phyloP scores from a whole-genome alignment of 352 stramenopile genomes.

The Pythium folliculosum region DNA sequence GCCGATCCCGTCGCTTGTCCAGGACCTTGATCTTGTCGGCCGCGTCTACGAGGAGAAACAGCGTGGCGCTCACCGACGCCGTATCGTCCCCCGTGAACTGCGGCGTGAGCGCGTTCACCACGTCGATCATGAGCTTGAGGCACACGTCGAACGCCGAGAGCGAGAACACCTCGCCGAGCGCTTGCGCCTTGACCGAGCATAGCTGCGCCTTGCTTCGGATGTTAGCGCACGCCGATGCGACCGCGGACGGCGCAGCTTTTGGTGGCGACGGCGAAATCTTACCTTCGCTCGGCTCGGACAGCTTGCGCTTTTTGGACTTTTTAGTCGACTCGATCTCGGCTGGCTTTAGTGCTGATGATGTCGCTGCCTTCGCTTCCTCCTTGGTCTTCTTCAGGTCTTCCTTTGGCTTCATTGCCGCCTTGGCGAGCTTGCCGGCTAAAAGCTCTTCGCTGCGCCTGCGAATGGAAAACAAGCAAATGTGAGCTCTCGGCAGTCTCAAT shows the following conservation, averaged over 20 bases:
- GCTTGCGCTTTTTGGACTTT: constrained; percentile 26
- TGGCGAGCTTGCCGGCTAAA: background rate
- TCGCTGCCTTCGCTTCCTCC: background rate
- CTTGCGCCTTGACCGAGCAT: constrained; percentile 8
- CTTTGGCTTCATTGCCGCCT: background rate
- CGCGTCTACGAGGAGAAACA: constrained; percentile 49
- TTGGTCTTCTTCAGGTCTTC: background rate
- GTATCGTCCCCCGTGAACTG: constrained; percentile 39
- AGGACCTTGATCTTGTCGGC: constrained; percentile 41
- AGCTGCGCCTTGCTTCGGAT: constrained; percentile 18
- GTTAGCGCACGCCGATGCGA: background rate
- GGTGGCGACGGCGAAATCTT: background rate
- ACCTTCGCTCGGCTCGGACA: constrained; percentile 10
- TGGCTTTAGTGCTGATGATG: background rate
- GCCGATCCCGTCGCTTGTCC: constrained; percentile 42
- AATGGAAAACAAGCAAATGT: background rate
- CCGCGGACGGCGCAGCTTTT: background rate
- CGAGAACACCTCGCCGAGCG: constrained; percentile 13
- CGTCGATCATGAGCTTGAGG: constrained; percentile 46
- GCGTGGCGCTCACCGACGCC: constrained; percentile 31
- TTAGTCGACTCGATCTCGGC: background rate
- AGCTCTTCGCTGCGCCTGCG: constrained; percentile 4
- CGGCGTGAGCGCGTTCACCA: constrained; percentile 47
- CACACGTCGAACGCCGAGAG: constrained; percentile 22
- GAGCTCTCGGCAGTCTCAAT: background rate